Conservation (phyloP, 306 rosid species). For the Cajanus cajan region DNA sequence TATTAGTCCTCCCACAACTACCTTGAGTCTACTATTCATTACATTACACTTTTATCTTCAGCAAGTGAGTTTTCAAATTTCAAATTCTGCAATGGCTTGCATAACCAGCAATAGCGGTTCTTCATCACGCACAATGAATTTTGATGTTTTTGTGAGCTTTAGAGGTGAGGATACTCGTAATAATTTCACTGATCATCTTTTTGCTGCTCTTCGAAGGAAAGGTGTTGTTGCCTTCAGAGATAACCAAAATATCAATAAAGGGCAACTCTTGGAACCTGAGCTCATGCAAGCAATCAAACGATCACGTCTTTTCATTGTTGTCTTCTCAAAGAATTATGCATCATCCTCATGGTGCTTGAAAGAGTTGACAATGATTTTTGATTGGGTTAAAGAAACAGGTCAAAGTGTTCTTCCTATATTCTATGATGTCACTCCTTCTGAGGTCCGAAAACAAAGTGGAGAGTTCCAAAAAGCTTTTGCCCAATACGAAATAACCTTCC, state of each 20-base stretch:
- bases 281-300: neutral
- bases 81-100: neutral
- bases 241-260: neutral
- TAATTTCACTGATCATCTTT: neutral
- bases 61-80: no score
- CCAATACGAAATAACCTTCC: neutral
- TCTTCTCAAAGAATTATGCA: neutral
- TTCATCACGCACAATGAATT: neutral
- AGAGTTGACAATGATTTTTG: neutral
- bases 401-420: neutral
- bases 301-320: neutral
- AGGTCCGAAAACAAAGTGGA: conserved; percentile 5
- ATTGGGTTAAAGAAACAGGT: neutral
- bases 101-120: neutral
- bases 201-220: neutral
- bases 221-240: neutral
- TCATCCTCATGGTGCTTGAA: neutral
- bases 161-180: neutral
- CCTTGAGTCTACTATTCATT: no score
- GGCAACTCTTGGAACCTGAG: neutral
- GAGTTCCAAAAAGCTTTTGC: neutral
- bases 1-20: no score
- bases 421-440: conserved; percentile 24
- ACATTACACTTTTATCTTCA: no score
- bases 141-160: neutral